Conservation (phyloP, 2,329 filamentous ascomycete genomes). For the Exophiala viscosa region DNA sequence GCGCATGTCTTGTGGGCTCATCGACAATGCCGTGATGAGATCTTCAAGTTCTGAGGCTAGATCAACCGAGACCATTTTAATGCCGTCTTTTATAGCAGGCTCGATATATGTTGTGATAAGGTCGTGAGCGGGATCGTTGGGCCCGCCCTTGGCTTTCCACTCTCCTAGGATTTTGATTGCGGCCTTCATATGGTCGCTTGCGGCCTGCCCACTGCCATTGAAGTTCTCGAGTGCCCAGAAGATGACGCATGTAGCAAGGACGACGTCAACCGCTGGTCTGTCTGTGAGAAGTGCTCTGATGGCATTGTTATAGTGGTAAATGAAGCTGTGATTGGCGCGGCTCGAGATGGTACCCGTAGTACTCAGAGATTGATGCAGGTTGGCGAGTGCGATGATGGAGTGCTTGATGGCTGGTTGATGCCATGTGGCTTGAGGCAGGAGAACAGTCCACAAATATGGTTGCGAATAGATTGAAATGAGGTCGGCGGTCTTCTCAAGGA, state of each 20-base stretch:
- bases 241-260: constrained; percentile 17
- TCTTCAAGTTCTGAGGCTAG: constrained; percentile 4
- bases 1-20: constrained; percentile 10
- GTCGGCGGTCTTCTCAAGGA: constrained; percentile 17
- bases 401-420: constrained; percentile 23
- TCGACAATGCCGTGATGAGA: constrained; percentile 9
- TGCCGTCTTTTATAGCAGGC: constrained; percentile 13
- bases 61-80: constrained; percentile 10
- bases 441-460: constrained; percentile 18
- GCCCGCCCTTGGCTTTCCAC: constrained; percentile 14
- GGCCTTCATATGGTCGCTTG: constrained; percentile 19
- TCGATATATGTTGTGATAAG: constrained; percentile 20
- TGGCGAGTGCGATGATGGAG: constrained; percentile 20
- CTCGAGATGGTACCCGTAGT: neutral
- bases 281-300: constrained; percentile 13
- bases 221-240: constrained; percentile 22
- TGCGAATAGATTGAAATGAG: constrained; percentile 21
- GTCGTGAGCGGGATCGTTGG: constrained; percentile 11
- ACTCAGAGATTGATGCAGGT: constrained; percentile 16
- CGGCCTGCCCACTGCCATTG: constrained; percentile 11
- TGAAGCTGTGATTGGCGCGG: constrained; percentile 9
- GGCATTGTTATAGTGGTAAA: constrained; percentile 20
- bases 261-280: constrained; percentile 18
- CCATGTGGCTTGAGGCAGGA: constrained; percentile 21
- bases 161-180: constrained; percentile 22